Evolutionary conservation across 495 filamentous ascomycete species (phyloP).

Genomic region (Aspergillus funiculosus): DNA sequence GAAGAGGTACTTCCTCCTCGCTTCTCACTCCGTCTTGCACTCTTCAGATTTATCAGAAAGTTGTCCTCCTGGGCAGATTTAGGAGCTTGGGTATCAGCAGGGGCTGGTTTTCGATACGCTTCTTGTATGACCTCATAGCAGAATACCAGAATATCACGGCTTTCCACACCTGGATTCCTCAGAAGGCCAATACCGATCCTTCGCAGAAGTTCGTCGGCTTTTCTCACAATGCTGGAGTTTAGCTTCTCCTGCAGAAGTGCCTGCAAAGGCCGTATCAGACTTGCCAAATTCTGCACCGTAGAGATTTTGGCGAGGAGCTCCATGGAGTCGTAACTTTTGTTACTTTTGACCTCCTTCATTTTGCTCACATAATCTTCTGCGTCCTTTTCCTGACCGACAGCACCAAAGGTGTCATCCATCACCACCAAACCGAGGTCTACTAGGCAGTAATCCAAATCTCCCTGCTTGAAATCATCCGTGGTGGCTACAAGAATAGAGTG

Average conservation of each 20-base stretch:
- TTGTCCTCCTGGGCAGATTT: conserved; percentile 58
- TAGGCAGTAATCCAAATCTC: conserved; percentile 86
- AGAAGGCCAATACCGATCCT: conserved; percentile 77
- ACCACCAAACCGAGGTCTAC: conserved; percentile 70
- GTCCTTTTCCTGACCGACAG: conserved; percentile 95
- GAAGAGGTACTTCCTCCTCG: conserved; percentile 62
- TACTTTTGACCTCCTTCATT: conserved; percentile 97
- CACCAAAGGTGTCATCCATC: conserved; percentile 97
- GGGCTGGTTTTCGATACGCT: conserved; percentile 55
- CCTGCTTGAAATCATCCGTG: conserved; percentile 67
- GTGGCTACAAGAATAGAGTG: conserved; percentile 81
- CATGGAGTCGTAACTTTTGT: conserved; percentile 97
- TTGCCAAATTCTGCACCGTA: conserved; percentile 64
- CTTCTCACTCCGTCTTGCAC: conserved; percentile 59
- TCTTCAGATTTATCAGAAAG: conserved; percentile 70
- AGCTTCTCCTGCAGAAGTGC: conserved; percentile 74
- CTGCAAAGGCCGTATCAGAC: conserved; percentile 71
- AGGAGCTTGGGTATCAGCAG: conserved; percentile 31
- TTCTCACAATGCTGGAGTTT: conserved; percentile 67
- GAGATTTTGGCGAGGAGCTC: conserved; percentile 80
- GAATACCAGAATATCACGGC: conserved; percentile 76
- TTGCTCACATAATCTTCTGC: conserved; percentile 90
- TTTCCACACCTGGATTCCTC: conserved; percentile 68
- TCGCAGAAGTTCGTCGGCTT: conserved; percentile 83
- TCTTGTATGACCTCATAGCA: conserved; percentile 90